A percentile compares a stretch with the other conserved stretches of the same genome.
phyloP scores from a whole-genome alignment of 306 rosid genomes.

The Quercus wislizeni region DNA sequence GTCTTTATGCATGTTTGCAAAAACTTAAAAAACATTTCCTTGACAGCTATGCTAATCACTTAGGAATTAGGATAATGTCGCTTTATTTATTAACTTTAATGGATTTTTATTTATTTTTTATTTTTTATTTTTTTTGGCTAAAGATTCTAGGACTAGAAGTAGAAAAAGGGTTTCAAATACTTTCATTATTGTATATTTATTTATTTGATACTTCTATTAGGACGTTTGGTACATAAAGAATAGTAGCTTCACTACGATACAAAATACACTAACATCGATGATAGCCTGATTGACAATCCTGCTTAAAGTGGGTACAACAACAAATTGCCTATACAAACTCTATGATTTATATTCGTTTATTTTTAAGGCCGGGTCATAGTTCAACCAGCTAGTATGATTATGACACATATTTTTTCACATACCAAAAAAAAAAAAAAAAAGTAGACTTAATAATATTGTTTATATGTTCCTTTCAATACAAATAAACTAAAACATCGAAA shows the following conservation, averaged over 20 bases:
- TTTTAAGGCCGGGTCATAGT: too few species aligned
- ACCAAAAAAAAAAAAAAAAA: too few species aligned
- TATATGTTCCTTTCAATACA: too few species aligned
- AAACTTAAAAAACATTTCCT: background rate
- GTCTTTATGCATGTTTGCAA: background rate
- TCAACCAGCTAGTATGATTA: too few species aligned
- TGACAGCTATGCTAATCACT: background rate
- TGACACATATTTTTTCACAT: too few species aligned
- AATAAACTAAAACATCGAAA: too few species aligned
- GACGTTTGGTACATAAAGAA: background rate
- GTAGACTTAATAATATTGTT: too few species aligned
- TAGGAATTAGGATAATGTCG: background rate
- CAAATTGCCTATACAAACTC: too few species aligned
- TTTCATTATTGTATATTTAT: background rate
- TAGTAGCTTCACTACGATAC: background rate
- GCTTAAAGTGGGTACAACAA: too few species aligned
- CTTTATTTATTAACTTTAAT: background rate
- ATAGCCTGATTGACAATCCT: background rate
- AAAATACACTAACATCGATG: background rate
- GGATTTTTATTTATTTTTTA: too few species aligned
- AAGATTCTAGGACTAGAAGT: too few species aligned
- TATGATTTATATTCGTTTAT: too few species aligned
- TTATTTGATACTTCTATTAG: background rate
- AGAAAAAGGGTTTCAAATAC: background rate
- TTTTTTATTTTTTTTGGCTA: background rate